Evolutionary conservation across 306 rosid genomes (phyloP), one percentile per base, ranked within the genome.

Genomic region (Prunus kanzakura): DNA sequence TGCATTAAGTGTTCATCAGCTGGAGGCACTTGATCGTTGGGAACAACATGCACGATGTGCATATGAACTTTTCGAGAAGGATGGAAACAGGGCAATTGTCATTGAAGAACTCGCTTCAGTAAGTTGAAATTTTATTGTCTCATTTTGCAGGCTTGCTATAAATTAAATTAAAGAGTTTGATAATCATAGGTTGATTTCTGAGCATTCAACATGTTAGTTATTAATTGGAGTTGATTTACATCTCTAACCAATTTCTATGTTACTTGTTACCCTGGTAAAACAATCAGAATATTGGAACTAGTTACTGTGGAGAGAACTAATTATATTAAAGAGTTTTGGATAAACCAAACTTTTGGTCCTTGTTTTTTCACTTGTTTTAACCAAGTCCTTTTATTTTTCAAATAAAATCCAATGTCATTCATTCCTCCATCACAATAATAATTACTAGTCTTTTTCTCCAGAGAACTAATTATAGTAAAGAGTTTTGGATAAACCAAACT

Each of bases 101-200:
- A 93, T 96, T 49, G 99, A 96, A 82, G 99, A 96, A 80, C 99
- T 96, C 76, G 98, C 98, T 71, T 91, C 98, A 10, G 99, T 96
- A 88, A 84, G 97, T 80, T 55, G 15, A 76, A 51, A 68, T 71
- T 51, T 52, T 50, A 11, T 69, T 70, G 16, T 49, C 14, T 43
- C n/a, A 73, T 45, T 73, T 57, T 43, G 22, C 3, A 2, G 25
- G 8, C 29, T 2, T 18, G 27, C 67, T 57, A 41, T 41, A 13
- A 25, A 54, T 27, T 41, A 41, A 12, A 9, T 73, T 58, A 35
- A 5, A 25, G 13, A 71, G 20, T 14, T 32, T 11, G 13, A n/a
- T n/a, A 19, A 55, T 22, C 38, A 15, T 30, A 32, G 64, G 64
- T 54, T 4, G 49, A 32, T 52, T 19, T 71, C 25, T 2, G n/a